Evolutionary conservation across 2,329 filamentous ascomycete species (phyloP).

Genomic region (Phoma herbarum): DNA sequence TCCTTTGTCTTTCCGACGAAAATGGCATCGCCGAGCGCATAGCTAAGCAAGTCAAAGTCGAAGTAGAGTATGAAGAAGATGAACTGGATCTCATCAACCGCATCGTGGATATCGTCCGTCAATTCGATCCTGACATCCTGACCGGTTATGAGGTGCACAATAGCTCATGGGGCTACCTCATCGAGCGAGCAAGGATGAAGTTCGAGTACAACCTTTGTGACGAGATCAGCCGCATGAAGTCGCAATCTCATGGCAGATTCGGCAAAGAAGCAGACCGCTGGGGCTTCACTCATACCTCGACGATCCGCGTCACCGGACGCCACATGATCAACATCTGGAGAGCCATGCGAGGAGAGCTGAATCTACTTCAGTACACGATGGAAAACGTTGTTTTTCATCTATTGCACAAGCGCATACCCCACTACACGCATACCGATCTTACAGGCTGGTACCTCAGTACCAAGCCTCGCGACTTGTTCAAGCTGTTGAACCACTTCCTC

Average conservation of each 20-base stretch:
- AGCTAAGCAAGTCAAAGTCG: constrained; percentile 65
- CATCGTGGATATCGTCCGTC: constrained; percentile 86
- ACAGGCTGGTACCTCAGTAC: constrained; percentile 82
- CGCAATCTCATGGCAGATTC: constrained; percentile 81
- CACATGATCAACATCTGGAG: constrained; percentile 98
- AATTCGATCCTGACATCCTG: constrained; percentile 87
- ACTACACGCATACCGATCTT: constrained; percentile 81
- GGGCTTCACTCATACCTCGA: constrained; percentile 94
- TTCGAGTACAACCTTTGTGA: constrained; percentile 92
- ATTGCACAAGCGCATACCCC: constrained; percentile 84
- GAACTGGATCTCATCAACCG: constrained; percentile 86
- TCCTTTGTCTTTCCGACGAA: constrained; percentile 75
- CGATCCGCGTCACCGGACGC: constrained; percentile 88
- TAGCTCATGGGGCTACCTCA: constrained; percentile 92
- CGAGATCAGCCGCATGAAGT: constrained; percentile 88
- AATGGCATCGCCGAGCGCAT: constrained; percentile 68
- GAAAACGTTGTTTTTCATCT: constrained; percentile 95
- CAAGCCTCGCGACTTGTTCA: constrained; percentile 73
- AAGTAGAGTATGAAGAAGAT: constrained; percentile 76
- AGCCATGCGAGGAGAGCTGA: constrained; percentile 92
- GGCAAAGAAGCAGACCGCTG: constrained; percentile 88
- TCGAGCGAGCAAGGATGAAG: constrained; percentile 84
- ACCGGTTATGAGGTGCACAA: constrained; percentile 96
- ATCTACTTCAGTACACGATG: constrained; percentile 92
- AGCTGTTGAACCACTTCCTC: constrained; percentile 80